A percentile compares a stretch with the other conserved stretches of the same genome.
Conservation (phyloP, 306 rosid species). For the Alnus glutinosa region DNA sequence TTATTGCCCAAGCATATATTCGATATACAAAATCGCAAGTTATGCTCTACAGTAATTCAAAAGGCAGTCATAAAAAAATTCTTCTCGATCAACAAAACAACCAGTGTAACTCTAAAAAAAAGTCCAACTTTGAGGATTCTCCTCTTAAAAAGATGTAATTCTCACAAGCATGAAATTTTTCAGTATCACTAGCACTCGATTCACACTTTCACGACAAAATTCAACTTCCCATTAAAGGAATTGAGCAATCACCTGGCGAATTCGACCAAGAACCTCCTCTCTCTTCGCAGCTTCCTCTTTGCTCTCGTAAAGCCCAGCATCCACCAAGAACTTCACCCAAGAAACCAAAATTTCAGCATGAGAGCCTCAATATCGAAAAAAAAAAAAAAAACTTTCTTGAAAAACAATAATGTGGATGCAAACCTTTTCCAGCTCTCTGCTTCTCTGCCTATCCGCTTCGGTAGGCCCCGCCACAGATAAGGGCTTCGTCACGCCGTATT, state of each 20-base stretch:
- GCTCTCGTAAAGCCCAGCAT: conserved; percentile 65
- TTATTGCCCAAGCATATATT: neutral
- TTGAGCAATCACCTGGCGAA: conserved; percentile 42
- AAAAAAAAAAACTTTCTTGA: neutral
- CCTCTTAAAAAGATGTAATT: neutral
- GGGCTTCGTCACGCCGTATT: conserved; percentile 67
- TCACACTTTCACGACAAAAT: neutral
- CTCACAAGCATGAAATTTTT: neutral
- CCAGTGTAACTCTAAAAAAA: neutral
- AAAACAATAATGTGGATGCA: neutral
- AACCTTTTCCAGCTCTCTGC: conserved; percentile 65
- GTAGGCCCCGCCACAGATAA: conserved; percentile 66
- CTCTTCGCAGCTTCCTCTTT: conserved; percentile 61
- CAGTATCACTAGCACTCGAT: neutral
- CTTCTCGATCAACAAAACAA: neutral
- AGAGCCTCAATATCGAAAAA: neutral
- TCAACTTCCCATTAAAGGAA: neutral
- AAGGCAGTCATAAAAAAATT: neutral
- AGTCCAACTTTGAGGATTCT: neutral
- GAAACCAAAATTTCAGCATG: conserved; percentile 12
- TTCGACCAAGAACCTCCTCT: conserved; percentile 56
- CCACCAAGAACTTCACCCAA: conserved; percentile 47
- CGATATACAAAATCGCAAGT: neutral
- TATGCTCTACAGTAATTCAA: neutral
- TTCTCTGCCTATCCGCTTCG: conserved; percentile 46